A percentile compares a stretch with the other conserved stretches of the same genome.
These are phyloP conservation scores for Candida adriatica DNA, from an alignment of 805 yeast species.

Conservation along the genomic window DNA sequence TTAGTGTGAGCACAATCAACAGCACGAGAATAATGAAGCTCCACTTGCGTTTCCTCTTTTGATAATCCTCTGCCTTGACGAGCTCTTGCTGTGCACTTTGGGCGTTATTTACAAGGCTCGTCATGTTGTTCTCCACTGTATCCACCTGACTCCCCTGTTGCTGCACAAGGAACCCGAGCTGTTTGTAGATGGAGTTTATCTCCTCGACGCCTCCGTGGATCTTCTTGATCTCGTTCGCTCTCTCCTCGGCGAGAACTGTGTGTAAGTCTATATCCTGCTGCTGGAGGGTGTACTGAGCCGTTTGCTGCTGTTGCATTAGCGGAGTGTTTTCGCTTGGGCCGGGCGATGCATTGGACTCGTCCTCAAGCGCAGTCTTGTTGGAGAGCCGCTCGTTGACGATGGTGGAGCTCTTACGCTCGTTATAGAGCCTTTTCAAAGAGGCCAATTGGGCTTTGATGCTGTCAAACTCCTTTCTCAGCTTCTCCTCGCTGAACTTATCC, in stretches of 20 bases:
- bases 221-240: slow-evolving; percentile 65
- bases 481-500: slow-evolving; percentile 26
- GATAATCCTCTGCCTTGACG: slow-evolving; percentile 68
- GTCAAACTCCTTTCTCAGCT: slow-evolving; percentile 50
- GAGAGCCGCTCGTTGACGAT: slow-evolving; percentile 26
- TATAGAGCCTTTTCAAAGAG: slow-evolving; percentile 37
- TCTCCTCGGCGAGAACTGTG: slow-evolving; percentile 55
- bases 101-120: slow-evolving; percentile 54
- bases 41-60: slow-evolving; percentile 64
- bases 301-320: slow-evolving; percentile 21
- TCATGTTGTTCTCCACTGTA: slow-evolving; percentile 73
- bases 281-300: slow-evolving; percentile 29
- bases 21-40: slow-evolving; percentile 58
- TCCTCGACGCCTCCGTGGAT: slow-evolving; percentile 77
- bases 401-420: slow-evolving; percentile 39
- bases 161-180: slow-evolving; percentile 65
- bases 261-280: slow-evolving; percentile 60
- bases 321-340: slow-evolving; percentile 17
- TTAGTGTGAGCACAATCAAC: slow-evolving; percentile 48
- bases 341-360: slow-evolving; percentile 11
- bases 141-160: slow-evolving; percentile 86
- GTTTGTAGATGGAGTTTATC: slow-evolving; percentile 79
- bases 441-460: slow-evolving; percentile 42
- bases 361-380: slow-evolving; percentile 14
- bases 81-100: slow-evolving; percentile 68